A percentile compares a stretch with the other conserved stretches of the same genome.
phyloP scores from a whole-genome alignment of 2,329 filamentous ascomycete species.

The Thielaviopsis punctulata region DNA sequence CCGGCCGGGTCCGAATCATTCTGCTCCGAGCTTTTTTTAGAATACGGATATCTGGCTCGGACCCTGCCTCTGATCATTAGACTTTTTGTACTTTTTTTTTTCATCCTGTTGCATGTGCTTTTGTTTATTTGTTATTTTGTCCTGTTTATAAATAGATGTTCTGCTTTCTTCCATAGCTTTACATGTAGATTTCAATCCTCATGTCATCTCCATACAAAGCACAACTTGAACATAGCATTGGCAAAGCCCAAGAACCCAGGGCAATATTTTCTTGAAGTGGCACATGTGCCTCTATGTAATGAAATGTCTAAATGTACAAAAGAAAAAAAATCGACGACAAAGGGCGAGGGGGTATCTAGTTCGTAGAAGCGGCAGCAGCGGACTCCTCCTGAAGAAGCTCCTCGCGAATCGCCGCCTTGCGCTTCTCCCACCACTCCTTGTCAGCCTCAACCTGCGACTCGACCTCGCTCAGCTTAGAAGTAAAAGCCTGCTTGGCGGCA shows the following conservation, averaged over 20 bases:
- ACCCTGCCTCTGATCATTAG: too few species aligned
- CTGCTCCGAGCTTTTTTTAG: too few species aligned
- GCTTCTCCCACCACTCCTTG: constrained; percentile 86
- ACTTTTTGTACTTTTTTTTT: too few species aligned
- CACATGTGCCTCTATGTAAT: not conserved
- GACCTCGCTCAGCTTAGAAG: constrained; percentile 57
- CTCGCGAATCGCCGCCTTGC: constrained; percentile 51
- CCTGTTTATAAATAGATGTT: too few species aligned
- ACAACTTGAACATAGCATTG: not conserved
- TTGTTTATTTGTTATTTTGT: too few species aligned
- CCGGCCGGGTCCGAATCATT: too few species aligned
- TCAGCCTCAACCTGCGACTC: constrained; percentile 54
- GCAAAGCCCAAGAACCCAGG: not conserved
- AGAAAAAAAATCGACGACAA: constrained; percentile 44
- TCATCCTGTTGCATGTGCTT: too few species aligned
- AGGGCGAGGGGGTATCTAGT: constrained; percentile 25
- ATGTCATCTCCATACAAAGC: too few species aligned
- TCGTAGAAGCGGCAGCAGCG: constrained; percentile 19
- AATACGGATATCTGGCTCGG: too few species aligned
- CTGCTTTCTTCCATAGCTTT: too few species aligned
- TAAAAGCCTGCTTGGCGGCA: constrained; percentile 63
- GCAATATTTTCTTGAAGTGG: not conserved
- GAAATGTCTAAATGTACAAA: constrained; percentile 3
- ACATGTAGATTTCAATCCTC: too few species aligned
- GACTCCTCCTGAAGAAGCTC: constrained; percentile 52